Evolutionary conservation across 345 rosid genomes (phyloP), one percentile per base, ranked within the genome.

Genomic region (Salix suchowensis): DNA sequence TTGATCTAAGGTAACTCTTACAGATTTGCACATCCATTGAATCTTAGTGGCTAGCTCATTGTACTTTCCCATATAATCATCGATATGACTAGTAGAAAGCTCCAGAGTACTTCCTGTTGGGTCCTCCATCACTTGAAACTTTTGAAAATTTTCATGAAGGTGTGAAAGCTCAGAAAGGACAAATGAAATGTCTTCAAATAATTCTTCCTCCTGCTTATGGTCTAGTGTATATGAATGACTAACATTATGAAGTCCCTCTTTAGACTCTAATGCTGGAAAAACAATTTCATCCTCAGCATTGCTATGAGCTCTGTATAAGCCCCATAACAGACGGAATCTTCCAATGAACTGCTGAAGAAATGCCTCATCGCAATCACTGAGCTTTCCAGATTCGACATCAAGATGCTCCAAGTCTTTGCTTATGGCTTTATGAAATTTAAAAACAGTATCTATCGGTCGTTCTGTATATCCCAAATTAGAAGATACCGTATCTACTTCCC

Each of bases 221-320:
- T 91, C 97, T 40, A 92, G 87, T 12, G 90, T 91, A 86, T 94
- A 94, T 42, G 97, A 94, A 85, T 92, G 98, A 78, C 96, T 92
- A 70, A 94, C 98, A 81, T 92, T 94, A 76, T 91, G 96, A 83
- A 94, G 98, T 69, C 97, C 77, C 88, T 92, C 98, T 81, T 92
- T 94, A 65, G 97, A 90, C 83, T 92, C 97, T 76, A 94, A 80
- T n/a, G 96, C 94, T 16, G 97, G 98, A 72, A 94, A 94, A 75
- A 94, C 90, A 77, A 94, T 90, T 73, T 94, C 97, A 89, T 94
- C 98, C 88, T 94, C 97, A 18, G 97, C 97, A 85, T 92, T 92
- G 80, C 97, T 94, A 81, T 92, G 97, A 79, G 98, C 97, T 84
- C 91, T 90, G 83, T 92, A 91, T 71, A 92, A 87, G 76, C 98